Percentiles rank a stretch among this genome's conserved stretches.
phyloP scores from a whole-genome alignment of 78 protist species.

The Protostelium mycophagum region DNA sequence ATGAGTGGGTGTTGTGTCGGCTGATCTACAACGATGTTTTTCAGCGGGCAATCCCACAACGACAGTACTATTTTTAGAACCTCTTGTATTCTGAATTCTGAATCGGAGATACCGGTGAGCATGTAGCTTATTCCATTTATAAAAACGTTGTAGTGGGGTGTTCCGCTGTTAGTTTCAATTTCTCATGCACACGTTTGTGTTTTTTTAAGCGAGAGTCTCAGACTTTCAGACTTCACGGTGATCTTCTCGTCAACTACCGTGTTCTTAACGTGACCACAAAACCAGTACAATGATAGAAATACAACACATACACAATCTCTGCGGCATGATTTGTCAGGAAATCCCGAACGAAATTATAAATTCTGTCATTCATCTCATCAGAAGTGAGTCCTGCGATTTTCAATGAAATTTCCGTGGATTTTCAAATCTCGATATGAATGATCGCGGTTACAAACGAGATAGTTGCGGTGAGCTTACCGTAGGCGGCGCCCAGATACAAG shows the following conservation, averaged over 20 bases:
- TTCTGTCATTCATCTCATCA: neutral
- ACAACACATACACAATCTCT: neutral
- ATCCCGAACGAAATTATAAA: neutral
- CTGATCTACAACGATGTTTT: neutral
- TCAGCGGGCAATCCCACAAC: neutral
- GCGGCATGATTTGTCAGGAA: neutral
- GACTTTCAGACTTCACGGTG: too few species aligned
- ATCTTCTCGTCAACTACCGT: too few species aligned
- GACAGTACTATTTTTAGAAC: neutral
- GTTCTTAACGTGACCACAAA: too few species aligned
- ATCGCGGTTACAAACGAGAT: too few species aligned
- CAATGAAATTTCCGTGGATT: too few species aligned
- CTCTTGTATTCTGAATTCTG: neutral
- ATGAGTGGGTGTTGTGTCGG: neutral
- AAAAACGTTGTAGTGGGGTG: neutral
- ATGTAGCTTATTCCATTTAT: neutral
- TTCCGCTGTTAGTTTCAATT: neutral
- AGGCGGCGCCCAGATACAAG: neutral
- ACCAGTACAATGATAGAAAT: neutral
- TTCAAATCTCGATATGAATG: too few species aligned
- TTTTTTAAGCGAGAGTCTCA: too few species aligned
- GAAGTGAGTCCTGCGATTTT: neutral
- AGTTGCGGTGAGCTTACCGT: neutral
- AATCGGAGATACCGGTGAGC: neutral
- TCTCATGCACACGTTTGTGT: too few species aligned